Base-by-base conservation (phyloP, 2,329 filamentous ascomycete genomes). In the Grosmannia clavigera region DNA sequence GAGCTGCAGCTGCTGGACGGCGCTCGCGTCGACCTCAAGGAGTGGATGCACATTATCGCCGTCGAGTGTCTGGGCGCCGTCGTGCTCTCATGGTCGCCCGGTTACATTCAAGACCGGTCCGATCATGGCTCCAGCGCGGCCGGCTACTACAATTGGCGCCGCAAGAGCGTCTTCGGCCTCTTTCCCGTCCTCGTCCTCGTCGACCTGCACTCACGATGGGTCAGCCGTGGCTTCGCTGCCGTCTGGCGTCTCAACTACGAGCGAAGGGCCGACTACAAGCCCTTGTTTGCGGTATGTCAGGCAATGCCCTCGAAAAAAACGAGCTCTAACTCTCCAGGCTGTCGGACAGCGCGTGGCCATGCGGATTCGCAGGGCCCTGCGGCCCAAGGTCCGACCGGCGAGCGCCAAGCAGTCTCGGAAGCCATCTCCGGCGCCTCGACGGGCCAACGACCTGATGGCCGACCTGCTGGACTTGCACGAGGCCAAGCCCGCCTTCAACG, bases 31-130 rank as follows among this genome's bases (percentile, higher is more conserved):
- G 76, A 81, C 60, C 65, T 81, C 22, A 77, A 76, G 57, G 75
- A 79, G 59, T 81, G 79, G 79, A 81, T 81, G 78, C 79, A 81
- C 67, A 80, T 81, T 60, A 70, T 80, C 22, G 74, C 73, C 1
- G 77, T 81, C 35, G 79, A 81, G 62, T 79, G 75, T 27, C 73
- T 81, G 2, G 74, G 76, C 0, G 77, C 77, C 0, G 67, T 74
- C 2, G 78, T 81, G 0, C 68, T 81, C 1, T 77, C 76, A 0
- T 81, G 79, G 79, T 80, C 78, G 0, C 79, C 79, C 0, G 74
- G 76, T 0, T 74, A 79, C 64, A 67, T 81, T 11, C 70, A 70
- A 10, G 68, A 69, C 27, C 70, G 70, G 4, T 75, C 76, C 0
- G 79, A 81, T 57, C 73, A 74, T 61, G 74, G 73, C 0, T 76